Evolutionary conservation across 2,329 filamentous ascomycete species (phyloP), one percentile per base, ranked within the genome.

Genomic region (Aspergillus fructus): DNA sequence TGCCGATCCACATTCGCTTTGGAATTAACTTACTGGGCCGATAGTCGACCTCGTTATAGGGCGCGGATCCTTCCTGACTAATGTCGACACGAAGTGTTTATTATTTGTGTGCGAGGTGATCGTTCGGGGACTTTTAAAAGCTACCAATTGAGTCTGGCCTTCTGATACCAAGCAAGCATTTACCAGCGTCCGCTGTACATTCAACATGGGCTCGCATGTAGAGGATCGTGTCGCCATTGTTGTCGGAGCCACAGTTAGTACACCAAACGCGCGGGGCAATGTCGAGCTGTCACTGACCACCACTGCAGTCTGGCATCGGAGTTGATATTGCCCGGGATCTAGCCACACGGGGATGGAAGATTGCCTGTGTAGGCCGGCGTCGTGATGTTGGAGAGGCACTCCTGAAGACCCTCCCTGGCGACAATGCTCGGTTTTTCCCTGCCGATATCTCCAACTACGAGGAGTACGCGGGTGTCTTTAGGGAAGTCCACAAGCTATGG

Each of bases 381-480:
- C 59, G 63, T 5, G 61, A 67, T 17, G 62, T 68, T 13, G 70
- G 73, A 7, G 59, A 71, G 13, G 70, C 72, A 13, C 62, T 78
- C 13, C 74, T 75, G 7, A 62, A 70, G 51, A 59, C 59, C 0
- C 62, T 74, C 27, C 47, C 47, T 1, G 68, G 63, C 9, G 56
- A 71, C 6, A 70, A 69, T 2, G 75, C 76, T 2, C 67, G 66
- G n/a, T 83, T 81, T 68, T 72, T 78, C 21, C 62, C 70, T 21
- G 75, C 73, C 46, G 76, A 84, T 59, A 75, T 83, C 2, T 66
- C 71, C n/a, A 72, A 74, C 17, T 83, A 83, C 63, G 67, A 74
- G 3, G 74, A 74, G 11, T 79, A 82, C 55, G 73, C 75, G 0
- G 56, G 61, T 1, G 72, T 75, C 7, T 83, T 83, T 63, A 64